phyloP scores from a whole-genome alignment of 768 basidiomycete genomes.

The Psilocybe cyanescens region DNA sequence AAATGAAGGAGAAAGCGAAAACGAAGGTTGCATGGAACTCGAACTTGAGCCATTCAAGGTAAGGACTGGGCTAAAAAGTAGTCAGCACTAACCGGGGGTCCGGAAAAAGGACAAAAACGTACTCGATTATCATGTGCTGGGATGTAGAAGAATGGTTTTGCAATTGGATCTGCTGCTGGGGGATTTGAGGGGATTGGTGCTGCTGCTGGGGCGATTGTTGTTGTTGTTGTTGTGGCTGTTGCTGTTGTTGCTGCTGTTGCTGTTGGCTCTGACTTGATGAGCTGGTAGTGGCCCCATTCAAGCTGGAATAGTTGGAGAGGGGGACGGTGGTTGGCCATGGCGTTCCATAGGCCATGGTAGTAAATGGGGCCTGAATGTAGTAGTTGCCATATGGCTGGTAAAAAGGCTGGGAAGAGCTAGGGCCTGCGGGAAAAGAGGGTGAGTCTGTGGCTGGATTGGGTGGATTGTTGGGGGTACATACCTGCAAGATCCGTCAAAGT shows the following conservation, averaged over 20 bases:
- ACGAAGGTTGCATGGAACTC: conserved; percentile 46
- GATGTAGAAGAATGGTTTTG: conserved; percentile 31
- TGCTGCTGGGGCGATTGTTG: conserved; percentile 22
- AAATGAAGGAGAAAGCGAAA: conserved; percentile 46
- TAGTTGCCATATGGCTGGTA: conserved; percentile 47
- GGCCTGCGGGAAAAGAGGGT: conserved; percentile 19
- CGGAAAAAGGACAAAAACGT: conserved; percentile 32
- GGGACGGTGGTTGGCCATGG: conserved; percentile 56
- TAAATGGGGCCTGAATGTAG: conserved; percentile 47
- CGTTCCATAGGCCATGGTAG: conserved; percentile 57
- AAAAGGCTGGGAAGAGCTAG: conserved; percentile 39
- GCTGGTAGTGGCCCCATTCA: conserved; percentile 73
- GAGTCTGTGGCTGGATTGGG: conserved; percentile 2
- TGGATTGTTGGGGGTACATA: conserved; percentile 27
- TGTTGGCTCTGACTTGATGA: conserved; percentile 30
- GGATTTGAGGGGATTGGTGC: conserved; percentile 30
- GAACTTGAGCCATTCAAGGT: conserved; percentile 55
- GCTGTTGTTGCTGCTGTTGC: conserved; percentile 29
- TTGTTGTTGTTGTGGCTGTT: conserved; percentile 24
- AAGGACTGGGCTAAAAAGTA: conserved; percentile 54
- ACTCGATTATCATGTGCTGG: conserved; percentile 72
- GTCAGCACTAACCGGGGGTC: conserved; percentile 15
- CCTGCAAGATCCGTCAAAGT: conserved; percentile 44
- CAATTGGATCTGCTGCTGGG: conserved; percentile 31
- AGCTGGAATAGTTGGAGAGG: conserved; percentile 74